Conservation (phyloP, 495 filamentous ascomycete species). For the Hamigera avellanea region DNA sequence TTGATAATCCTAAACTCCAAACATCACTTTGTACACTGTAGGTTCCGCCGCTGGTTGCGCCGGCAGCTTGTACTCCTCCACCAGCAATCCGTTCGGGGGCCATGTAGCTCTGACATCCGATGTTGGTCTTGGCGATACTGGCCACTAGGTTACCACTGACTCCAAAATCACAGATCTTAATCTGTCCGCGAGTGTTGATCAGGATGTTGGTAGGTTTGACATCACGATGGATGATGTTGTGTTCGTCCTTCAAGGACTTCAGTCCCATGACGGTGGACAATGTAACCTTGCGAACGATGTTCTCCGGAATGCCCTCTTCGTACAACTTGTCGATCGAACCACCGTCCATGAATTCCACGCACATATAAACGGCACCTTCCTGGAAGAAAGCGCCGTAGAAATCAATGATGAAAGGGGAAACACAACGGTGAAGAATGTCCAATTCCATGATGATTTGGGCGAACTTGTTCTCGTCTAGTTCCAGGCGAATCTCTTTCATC, state of each 20-base stretch:
- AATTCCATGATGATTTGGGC: constrained; percentile 97
- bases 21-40: constrained; percentile 98
- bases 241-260: constrained; percentile 89
- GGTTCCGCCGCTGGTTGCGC: constrained; percentile 63
- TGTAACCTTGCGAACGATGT: constrained; percentile 79
- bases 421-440: constrained; percentile 88
- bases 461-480: constrained; percentile 94
- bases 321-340: constrained; percentile 98
- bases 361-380: constrained; percentile 97
- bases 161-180: constrained; percentile 99
- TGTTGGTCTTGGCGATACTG: constrained; percentile 97
- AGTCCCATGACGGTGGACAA: constrained; percentile 86
- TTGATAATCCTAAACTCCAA: constrained; percentile 87
- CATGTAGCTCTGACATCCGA: constrained; percentile 99
- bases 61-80: constrained; percentile 65
- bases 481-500: constrained; percentile 98
- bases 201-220: constrained; percentile 98
- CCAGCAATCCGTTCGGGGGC: constrained; percentile 90
- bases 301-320: constrained; percentile 83
- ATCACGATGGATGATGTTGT: constrained; percentile 98
- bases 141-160: constrained; percentile 95
- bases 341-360: constrained; percentile 98
- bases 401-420: constrained; percentile 93
- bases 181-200: constrained; percentile 75
- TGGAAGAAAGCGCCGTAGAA: constrained; percentile 99